Evolutionary conservation across 805 yeast genomes (phyloP).

Genomic region (Barnettozyma californica): DNA sequence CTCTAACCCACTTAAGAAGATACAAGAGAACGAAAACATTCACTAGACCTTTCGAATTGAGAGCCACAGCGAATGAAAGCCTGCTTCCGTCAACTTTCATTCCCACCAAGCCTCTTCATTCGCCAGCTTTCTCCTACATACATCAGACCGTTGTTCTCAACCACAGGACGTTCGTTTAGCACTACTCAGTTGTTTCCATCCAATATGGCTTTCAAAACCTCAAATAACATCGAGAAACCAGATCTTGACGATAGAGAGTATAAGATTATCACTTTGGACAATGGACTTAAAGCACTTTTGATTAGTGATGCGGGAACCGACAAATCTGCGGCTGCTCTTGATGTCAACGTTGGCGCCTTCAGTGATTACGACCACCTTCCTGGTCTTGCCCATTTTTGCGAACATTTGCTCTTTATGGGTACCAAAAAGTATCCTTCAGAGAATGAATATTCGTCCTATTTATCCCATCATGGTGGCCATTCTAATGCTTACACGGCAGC

Average conservation of each 20-base stretch:
- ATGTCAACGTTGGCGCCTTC: slow-evolving; percentile 73
- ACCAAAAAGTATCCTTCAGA: slow-evolving; percentile 73
- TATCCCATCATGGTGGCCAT: slow-evolving; percentile 80
- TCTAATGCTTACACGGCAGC: slow-evolving; percentile 91
- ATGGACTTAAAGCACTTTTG: slow-evolving; percentile 53
- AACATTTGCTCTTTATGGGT: slow-evolving; percentile 75
- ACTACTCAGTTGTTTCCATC: background rate
- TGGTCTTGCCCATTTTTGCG: slow-evolving; percentile 78
- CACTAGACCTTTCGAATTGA: background rate
- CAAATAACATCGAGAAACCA: slow-evolving; percentile 33
- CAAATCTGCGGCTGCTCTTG: slow-evolving; percentile 73
- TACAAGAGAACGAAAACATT: background rate
- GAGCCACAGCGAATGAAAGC: background rate
- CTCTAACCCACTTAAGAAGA: no score
- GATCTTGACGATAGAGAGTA: slow-evolving; percentile 71
- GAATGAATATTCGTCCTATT: slow-evolving; percentile 68
- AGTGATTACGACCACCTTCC: slow-evolving; percentile 59
- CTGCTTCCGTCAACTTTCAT: background rate
- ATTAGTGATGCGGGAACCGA: slow-evolving; percentile 68
- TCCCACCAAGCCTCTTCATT: background rate
- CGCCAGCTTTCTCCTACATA: background rate
- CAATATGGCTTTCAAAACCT: slow-evolving; percentile 17
- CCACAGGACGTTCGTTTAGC: background rate
- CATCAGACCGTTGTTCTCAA: background rate
- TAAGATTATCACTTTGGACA: slow-evolving; percentile 54